Base-by-base conservation (phyloP, 2,329 filamentous ascomycete genomes). In the Alternaria infectoria region DNA sequence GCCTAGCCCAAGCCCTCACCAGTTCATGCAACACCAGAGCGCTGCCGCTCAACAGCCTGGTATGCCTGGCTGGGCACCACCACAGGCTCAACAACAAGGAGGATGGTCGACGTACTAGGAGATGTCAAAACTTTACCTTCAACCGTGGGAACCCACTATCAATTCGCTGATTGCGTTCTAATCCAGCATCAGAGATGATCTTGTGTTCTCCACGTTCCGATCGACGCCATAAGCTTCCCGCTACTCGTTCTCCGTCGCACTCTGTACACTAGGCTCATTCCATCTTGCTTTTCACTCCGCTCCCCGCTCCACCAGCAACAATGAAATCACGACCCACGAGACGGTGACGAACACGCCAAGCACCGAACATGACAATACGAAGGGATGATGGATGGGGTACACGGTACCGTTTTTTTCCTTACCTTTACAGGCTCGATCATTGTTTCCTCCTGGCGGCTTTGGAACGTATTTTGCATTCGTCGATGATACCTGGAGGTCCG, bases 11-110 rank as follows among this genome's bases (percentile, higher is more conserved):
- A 83, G 78, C 51, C 82, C 84, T 49, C 80, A 81, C 56, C 81
- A 82, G 44, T 84, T 81, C 72, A 81, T 83, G 74, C 80, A 81
- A 36, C 79, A 81, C 49, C 81, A 81, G 59, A 82, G 77, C 36
- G 77, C 73, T 26, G 77, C 79, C 49, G 78, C 77, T 30, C 82
- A 82, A 65, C 84, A 86, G 68, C 81, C 83, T n/a, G 81, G 82
- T 43, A 85, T 86, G 83, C 83, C 83, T 66, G 82, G 83, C 45
- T 86, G 83, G 84, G 78, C 83, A 61, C 80, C 82, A 52, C 78
- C 77, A n/a, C 78, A 79, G 61, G 72, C 75, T 44, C 81, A 80
- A 70, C 65, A 65, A 19, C 62, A 62, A 30, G 81, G 82, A 70
- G 80, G 80, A 61, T 82, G 81, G 79, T 75, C 74, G 57, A 70